Evolutionary conservation across 1,284 basidiomycete genomes (phyloP), one percentile per base, ranked within the genome.

Genomic region (Leccinum laetum): DNA sequence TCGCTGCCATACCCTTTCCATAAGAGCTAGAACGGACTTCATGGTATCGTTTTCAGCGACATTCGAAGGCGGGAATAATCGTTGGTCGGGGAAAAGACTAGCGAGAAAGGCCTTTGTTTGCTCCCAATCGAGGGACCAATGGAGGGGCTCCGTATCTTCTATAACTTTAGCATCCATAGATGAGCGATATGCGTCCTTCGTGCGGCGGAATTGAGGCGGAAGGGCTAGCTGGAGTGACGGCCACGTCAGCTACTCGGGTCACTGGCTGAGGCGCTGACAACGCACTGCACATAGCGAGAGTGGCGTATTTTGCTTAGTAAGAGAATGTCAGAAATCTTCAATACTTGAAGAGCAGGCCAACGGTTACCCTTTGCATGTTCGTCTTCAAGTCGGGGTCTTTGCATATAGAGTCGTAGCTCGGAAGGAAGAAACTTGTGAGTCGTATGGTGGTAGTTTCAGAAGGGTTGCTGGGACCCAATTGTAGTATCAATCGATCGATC

Each of bases 221-320:
- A 52, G 37, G 37, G 37, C 37, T 6, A 37, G 37, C 37, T 37
- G 13, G 37, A 37, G 37, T 37, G 5, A 37, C 10, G 37, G 37
- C 37, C 37, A 13, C 13, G 13, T 37, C 37, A 37, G 37, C 37
- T 37, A 37, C 35, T 37, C 11, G 11, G 37, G 13, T 37, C 37
- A 37, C 37, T 37, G 37, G 37, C 4, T 37, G 37, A 13, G 35
- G 35, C 35, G 5, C 9, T 49, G 46, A 8, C 24, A 29, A 55
- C 16, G 21, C 11, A 57, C 55, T 21, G 16, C 55, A 53, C 61
- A 58, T 24, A 57, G n/a, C 6, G 4, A 9, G 10, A 63, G 62
- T 64, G 58, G 57, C 4, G 10, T 61, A n/a, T 61, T 4, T 18
- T 61, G 52, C 60, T 61, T 61, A 61, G 24, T 61, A 61, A 61